phyloP scores from a whole-genome alignment of 768 basidiomycete genomes.

The Lactarius akahatsu region DNA sequence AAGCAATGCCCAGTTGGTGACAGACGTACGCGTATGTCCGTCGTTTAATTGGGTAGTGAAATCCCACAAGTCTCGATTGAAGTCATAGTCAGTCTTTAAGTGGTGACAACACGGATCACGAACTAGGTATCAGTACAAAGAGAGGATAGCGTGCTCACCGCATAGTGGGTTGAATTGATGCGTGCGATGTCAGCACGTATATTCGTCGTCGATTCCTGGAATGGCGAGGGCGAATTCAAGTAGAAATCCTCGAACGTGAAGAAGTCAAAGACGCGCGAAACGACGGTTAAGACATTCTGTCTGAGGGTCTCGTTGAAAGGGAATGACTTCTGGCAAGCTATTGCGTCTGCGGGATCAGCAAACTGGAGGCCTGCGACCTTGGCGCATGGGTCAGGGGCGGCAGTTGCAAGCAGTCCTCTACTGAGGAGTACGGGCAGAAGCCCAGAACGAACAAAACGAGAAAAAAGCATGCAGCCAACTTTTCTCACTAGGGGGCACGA shows the following conservation, averaged over 20 bases:
- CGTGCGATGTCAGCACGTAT: constrained; percentile 50
- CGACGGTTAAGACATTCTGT: constrained; percentile 38
- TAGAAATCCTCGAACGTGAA: constrained; percentile 44
- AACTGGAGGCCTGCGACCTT: constrained; percentile 42
- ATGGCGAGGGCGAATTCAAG: constrained; percentile 39
- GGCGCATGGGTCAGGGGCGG: constrained; percentile 36
- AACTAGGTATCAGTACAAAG: background rate
- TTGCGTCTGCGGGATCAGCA: constrained; percentile 52
- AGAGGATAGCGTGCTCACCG: constrained; percentile 34
- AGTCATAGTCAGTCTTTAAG: constrained; percentile 61
- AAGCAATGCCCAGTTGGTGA: background rate
- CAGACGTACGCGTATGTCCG: constrained; percentile 56
- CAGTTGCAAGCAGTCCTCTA: background rate
- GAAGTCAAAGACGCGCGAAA: constrained; percentile 40
- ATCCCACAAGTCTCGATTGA: constrained; percentile 56
- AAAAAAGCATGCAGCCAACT: constrained; percentile 6
- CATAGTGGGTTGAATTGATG: constrained; percentile 49
- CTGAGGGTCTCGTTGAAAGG: constrained; percentile 42
- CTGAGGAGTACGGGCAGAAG: constrained; percentile 4
- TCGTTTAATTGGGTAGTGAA: constrained; percentile 59
- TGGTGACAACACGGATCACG: background rate
- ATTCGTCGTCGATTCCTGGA: constrained; percentile 50
- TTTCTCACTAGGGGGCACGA: background rate
- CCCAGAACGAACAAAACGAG: background rate
- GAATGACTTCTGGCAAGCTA: constrained; percentile 43